Evolutionary conservation across 805 yeast species (phyloP).

Genomic region (Candida ponderosae): DNA sequence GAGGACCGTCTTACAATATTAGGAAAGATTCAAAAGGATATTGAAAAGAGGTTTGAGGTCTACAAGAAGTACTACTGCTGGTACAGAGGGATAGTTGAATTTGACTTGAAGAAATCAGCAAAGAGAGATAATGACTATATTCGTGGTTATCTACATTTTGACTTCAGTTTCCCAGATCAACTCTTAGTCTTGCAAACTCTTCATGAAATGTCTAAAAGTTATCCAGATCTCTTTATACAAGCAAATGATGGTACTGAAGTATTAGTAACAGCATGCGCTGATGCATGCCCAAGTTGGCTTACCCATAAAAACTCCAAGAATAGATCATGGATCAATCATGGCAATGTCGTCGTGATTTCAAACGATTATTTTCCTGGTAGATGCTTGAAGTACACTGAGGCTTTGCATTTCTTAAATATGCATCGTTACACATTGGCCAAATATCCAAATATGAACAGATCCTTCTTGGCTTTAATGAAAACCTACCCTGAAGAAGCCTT

Average conservation of each 20-base stretch:
- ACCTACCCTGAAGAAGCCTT: conserved; percentile 24
- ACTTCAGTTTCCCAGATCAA: conserved; percentile 36
- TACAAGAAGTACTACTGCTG: conserved; percentile 36
- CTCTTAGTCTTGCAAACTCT: conserved; percentile 35
- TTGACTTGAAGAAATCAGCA: not conserved
- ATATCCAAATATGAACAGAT: conserved; percentile 13
- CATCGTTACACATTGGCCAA: conserved; percentile 28
- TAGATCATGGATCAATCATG: conserved; percentile 45
- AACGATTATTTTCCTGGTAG: conserved; percentile 23
- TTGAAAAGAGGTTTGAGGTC: conserved; percentile 20
- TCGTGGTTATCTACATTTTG: conserved; percentile 33
- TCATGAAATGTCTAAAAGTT: conserved; percentile 25
- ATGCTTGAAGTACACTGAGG: conserved; percentile 29
- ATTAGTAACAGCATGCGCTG: conserved; percentile 40
- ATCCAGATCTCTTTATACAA: conserved; percentile 33
- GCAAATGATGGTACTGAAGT: conserved; percentile 51
- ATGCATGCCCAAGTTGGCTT: conserved; percentile 39
- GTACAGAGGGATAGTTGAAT: conserved; percentile 21
- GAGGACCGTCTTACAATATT: conserved; percentile 12
- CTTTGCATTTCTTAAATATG: conserved; percentile 30
- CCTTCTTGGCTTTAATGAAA: conserved; percentile 10
- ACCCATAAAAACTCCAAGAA: conserved; percentile 38
- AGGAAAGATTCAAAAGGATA: conserved; percentile 9
- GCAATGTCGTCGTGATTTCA: conserved; percentile 33
- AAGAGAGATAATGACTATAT: conserved; percentile 12